Percentiles rank a stretch among this genome's conserved stretches.
Conservation (phyloP, 2,329 filamentous ascomycete genomes). For the Leptographium galeiforme region DNA sequence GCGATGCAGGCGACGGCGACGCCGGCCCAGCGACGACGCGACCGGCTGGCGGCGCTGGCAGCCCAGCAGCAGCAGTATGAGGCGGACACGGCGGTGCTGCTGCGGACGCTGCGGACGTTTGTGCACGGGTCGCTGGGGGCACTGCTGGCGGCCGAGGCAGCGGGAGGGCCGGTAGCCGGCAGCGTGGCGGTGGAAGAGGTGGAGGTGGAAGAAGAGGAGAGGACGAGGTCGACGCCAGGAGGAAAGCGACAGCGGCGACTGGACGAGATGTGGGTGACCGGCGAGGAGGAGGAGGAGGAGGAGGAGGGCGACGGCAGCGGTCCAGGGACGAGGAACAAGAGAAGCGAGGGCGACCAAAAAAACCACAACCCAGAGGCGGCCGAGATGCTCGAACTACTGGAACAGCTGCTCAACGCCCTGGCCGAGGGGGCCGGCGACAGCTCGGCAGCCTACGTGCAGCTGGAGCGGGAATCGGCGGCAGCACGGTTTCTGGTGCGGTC, state of each 20-base stretch:
- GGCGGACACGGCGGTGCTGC: conserved; percentile 44
- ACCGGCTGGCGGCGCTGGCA: conserved; percentile 47
- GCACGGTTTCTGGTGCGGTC: conserved; percentile 50
- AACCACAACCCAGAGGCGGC: conserved; percentile 32
- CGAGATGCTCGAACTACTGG: conserved; percentile 47
- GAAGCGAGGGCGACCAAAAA: too few species aligned
- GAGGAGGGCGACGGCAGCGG: too few species aligned
- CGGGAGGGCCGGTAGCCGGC: conserved; percentile 71
- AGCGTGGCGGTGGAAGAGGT: conserved; percentile 52
- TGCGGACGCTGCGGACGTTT: conserved; percentile 54
- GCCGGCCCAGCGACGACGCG: conserved; percentile 46
- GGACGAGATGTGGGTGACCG: conserved; percentile 48
- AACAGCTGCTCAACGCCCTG: conserved; percentile 46
- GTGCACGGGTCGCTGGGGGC: conserved; percentile 56
- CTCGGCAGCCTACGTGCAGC: conserved; percentile 42
- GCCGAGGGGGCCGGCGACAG: conserved; percentile 40
- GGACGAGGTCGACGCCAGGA: conserved; percentile 5
- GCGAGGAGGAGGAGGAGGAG: neutral
- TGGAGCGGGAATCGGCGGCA: conserved; percentile 48
- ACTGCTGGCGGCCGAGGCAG: conserved; percentile 71
- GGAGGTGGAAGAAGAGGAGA: conserved; percentile 36
- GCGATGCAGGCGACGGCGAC: conserved; percentile 29
- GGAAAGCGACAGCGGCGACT: conserved; percentile 47
- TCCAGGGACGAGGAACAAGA: too few species aligned
- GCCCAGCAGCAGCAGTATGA: conserved; percentile 47